Evolutionary conservation across 768 basidiomycete species (phyloP).

Genomic region (Inosperma sp.): DNA sequence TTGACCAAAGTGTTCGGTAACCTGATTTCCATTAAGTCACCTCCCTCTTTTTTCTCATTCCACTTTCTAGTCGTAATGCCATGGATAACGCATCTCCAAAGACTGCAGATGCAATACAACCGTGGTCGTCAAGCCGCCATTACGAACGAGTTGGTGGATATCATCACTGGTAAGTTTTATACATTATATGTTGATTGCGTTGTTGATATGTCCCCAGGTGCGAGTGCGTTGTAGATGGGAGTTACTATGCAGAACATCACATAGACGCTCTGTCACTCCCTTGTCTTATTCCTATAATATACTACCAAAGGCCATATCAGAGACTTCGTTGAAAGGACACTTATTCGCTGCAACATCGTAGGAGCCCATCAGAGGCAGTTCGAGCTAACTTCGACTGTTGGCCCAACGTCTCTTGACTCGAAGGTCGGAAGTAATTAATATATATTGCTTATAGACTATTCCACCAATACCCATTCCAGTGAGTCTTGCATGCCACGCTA

Average conservation of each 20-base stretch:
- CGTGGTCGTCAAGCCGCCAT: constrained; percentile 98
- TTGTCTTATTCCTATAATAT: too few relatives aligned
- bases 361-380: too few relatives aligned
- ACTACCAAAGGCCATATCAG: too few relatives aligned
- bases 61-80: constrained; percentile 68
- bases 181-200: background rate
- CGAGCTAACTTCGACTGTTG: too few relatives aligned
- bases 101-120: constrained; percentile 92
- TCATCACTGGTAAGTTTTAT: constrained; percentile 70
- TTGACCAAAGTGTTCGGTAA: constrained; percentile 89
- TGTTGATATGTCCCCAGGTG: constrained; percentile 28
- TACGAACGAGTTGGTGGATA: constrained; percentile 92
- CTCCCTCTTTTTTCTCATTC: constrained; percentile 6
- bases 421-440: too few relatives aligned
- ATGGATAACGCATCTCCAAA: constrained; percentile 97
- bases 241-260: constrained; percentile 7
- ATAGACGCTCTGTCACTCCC: constrained; percentile 12
- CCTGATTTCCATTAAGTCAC: constrained; percentile 9
- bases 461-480: too few relatives aligned
- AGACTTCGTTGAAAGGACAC: too few relatives aligned
- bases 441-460: too few relatives aligned
- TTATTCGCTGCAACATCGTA: too few relatives aligned
- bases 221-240: constrained; percentile 38
- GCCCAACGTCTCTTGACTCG: too few relatives aligned
- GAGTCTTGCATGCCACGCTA: too few relatives aligned